Percentiles rank a stretch among this genome's conserved stretches.
phyloP scores from a whole-genome alignment of 306 rosid species.

The Glycine soja region DNA sequence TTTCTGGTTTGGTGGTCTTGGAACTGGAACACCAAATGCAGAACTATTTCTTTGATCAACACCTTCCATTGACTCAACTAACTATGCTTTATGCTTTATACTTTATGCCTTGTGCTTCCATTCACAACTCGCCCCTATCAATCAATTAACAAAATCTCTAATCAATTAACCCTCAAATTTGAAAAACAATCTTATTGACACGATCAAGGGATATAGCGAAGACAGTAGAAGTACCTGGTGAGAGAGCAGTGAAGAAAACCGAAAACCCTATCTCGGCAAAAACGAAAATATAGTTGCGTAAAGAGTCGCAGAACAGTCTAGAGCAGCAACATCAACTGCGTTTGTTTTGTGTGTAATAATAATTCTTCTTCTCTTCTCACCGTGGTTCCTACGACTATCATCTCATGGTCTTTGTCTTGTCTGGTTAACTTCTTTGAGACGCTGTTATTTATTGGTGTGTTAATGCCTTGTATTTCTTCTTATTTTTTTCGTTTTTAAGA shows the following conservation, averaged over 20 bases:
- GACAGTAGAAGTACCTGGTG: not conserved
- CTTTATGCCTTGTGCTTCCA: not conserved
- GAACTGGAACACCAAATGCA: slow-evolving; percentile 45
- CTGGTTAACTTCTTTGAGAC: not conserved
- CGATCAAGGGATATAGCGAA: not conserved
- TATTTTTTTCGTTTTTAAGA: not conserved
- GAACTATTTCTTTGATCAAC: slow-evolving; percentile 41
- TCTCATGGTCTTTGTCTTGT: not conserved
- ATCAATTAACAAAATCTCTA: not conserved
- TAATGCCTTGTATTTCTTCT: not conserved
- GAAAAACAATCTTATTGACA: not conserved
- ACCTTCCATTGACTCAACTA: slow-evolving; percentile 57
- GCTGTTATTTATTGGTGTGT: not conserved
- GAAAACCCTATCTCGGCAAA: not conserved
- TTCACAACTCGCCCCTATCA: slow-evolving; percentile 1
- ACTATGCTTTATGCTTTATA: not conserved
- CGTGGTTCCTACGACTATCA: no score
- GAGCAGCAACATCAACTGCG: not conserved
- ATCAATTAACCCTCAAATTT: not conserved
- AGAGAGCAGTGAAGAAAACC: not conserved
- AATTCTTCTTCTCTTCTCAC: not conserved
- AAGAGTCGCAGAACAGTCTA: not conserved
- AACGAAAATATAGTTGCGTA: no score
- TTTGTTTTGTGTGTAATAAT: not conserved
- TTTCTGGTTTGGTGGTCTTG: slow-evolving; percentile 47